Base-by-base conservation (phyloP, 495 filamentous ascomycete species). In the Aspergillus steynii region DNA sequence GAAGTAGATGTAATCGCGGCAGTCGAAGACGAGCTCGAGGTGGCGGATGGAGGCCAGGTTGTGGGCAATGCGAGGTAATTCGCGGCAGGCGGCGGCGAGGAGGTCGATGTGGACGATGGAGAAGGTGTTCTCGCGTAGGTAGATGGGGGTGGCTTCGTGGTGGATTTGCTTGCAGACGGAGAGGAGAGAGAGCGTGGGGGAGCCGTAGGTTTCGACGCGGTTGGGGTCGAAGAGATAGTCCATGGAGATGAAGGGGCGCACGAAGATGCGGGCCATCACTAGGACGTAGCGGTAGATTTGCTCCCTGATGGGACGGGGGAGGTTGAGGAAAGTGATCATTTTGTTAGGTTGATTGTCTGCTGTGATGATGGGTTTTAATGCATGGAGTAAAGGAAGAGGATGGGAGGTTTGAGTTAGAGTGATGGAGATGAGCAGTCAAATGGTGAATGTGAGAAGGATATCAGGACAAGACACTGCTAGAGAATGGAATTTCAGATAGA, bases 231-330 rank as follows among this genome's bases (percentile, higher is more conserved):
- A 2, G 12, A 54, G 29, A 45, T 62, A 58, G n/a, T 49, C 26
- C 47, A 58, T 62, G 6, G 60, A 53, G 53, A 62, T 62, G 48
- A 62, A 58, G 25, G 62, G 62, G 14, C 62, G 63, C 28, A 65
- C 20, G 46, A 61, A 61, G 32, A 65, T 51, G 6, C 58, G 63
- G 1, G 5, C 3, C 26, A 29, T 37, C 10, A 60, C 62, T 9
- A 71, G 56, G 5, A 61, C 58, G 50, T 55, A 56, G 25, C 58
- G 50, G 53, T 71, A 71, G 46, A 71, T 60, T 51, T 63, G 55
- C 10, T 67, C 49, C 6, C 66, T 61, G 25, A 69, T 49, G n/a
- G 56, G 49, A 8, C 51, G 56, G 51, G 68, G 61, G 15, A 69
- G 56, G 37, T 61, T 56, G 7, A 69, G 48, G 31, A 71, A 67